Base-by-base conservation (phyloP, 2,329 filamentous ascomycete genomes). In the Trichoderma sp. region DNA sequence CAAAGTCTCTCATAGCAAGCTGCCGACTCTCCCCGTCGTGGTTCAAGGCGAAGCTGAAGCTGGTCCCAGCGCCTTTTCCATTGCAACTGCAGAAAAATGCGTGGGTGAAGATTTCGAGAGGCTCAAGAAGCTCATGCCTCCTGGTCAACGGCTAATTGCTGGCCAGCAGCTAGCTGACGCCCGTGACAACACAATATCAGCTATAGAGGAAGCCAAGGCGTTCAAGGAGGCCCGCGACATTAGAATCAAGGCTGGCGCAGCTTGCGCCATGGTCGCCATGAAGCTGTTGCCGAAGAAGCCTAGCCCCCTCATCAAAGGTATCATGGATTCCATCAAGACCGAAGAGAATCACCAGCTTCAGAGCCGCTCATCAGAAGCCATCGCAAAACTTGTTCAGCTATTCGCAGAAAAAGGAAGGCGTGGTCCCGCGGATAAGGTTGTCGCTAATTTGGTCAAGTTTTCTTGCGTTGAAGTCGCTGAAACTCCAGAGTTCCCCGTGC, bases 281-380 rank as follows among this genome's bases (percentile, higher is more conserved):
- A 89, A 90, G 69, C 86, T 92, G 35, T 86, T 97, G 11, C 95
- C 96, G 0, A 98, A 97, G 87, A 98, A 97, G 78, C 94, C 95
- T 11, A 94, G 93, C 71, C 88, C 91, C 21, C 89, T 97, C 14
- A 99, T 99, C 81, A 97, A 97, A 81, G 93, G 90, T 2, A 92
- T 99, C 80, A 99, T 99, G 96, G 96, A 99, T 79, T 98, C 95
- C 76, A 88, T 99, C 76, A 99, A 98, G 81, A 90, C 89, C 47
- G 96, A 99, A 77, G 96, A 97, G 75, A 98, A 96, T 75, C 81
- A 91, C 33, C 92, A 96, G 73, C 84, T 99, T 1, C 96, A 99
- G 78, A 89, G 88, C 74, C 91, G 95, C 29, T 97, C 95, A 33
- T 93, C 94, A 2, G 88, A 88, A 16, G 94, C 94, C 3, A 92